Conservation (phyloP, 495 filamentous ascomycete genomes). For the Trichoderma orchidacearum region DNA sequence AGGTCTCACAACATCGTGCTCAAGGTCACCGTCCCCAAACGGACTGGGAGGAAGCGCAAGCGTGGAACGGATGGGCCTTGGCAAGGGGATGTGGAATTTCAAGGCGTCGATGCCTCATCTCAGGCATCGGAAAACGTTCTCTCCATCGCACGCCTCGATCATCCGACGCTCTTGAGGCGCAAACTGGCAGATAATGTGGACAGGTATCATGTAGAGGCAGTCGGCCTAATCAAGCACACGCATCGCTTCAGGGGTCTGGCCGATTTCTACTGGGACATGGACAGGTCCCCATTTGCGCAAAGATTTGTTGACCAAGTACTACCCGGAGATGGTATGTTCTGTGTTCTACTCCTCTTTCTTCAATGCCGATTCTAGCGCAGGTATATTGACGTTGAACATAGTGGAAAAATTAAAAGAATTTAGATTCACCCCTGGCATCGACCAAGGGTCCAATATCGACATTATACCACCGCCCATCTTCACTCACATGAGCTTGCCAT, state of each 20-base stretch:
- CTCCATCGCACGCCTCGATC: constrained; percentile 27
- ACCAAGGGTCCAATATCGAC: constrained; percentile 42
- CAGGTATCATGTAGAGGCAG: constrained; percentile 52
- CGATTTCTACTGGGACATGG: constrained; percentile 67
- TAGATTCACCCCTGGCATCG: constrained; percentile 51
- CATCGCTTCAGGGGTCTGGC: constrained; percentile 67
- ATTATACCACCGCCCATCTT: constrained; percentile 72
- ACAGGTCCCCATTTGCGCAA: constrained; percentile 45
- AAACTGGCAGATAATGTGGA: constrained; percentile 58
- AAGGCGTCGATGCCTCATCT: constrained; percentile 8
- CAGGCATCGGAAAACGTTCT: constrained; percentile 9
- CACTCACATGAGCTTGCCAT: constrained; percentile 50
- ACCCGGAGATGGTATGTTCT: constrained; percentile 45
- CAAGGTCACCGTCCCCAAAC: constrained; percentile 74
- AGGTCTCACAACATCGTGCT: constrained; percentile 69
- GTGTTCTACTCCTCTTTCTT: not conserved
- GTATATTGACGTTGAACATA: constrained; percentile 14
- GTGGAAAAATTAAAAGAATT: constrained; percentile 62
- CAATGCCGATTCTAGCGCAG: not conserved
- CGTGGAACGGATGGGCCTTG: constrained; percentile 57
- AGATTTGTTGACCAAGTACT: constrained; percentile 51
- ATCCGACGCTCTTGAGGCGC: constrained; percentile 37
- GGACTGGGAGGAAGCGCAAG: constrained; percentile 75
- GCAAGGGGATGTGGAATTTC: constrained; percentile 11
- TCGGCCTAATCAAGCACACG: constrained; percentile 62